These are phyloP conservation scores for Schizosaccharomyces pombe DNA, from an alignment of 805 yeast genomes.

Conservation along the genomic window DNA sequence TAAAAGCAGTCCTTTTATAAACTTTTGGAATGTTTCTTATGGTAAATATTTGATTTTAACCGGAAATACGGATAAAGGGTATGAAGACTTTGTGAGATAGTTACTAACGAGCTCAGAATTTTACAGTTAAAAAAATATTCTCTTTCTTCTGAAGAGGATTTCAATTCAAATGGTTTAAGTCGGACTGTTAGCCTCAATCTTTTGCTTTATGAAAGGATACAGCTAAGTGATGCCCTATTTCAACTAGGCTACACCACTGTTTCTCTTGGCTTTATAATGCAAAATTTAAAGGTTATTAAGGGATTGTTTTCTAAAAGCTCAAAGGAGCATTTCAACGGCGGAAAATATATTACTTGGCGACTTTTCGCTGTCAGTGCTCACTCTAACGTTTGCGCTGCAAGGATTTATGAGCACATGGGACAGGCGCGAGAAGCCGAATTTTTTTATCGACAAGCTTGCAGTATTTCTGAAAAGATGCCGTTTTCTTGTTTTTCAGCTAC, in stretches of 20 bases:
- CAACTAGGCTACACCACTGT: neutral
- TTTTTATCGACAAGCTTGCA: neutral
- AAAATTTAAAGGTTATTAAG: neutral
- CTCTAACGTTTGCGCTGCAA: neutral
- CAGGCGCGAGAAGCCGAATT: neutral
- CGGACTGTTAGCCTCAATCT: too few species aligned
- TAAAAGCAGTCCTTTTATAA: neutral
- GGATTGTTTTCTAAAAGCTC: neutral
- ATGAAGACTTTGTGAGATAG: neutral
- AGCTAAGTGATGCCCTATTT: neutral
- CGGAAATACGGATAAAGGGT: neutral
- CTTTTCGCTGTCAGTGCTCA: neutral
- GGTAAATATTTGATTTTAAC: neutral
- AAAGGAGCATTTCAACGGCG: neutral
- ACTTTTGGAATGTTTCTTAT: neutral
- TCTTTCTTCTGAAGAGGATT: too few species aligned
- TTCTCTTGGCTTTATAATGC: neutral
- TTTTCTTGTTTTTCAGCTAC: neutral
- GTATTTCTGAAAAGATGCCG: neutral
- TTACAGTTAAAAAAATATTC: neutral
- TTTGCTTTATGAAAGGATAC: neutral
- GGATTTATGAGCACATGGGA: neutral
- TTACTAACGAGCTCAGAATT: neutral
- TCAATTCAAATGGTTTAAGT: too few species aligned
- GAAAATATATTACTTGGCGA: neutral